Conservation (phyloP, 2,329 filamentous ascomycete genomes). For the Pezicula neosporulosa region DNA sequence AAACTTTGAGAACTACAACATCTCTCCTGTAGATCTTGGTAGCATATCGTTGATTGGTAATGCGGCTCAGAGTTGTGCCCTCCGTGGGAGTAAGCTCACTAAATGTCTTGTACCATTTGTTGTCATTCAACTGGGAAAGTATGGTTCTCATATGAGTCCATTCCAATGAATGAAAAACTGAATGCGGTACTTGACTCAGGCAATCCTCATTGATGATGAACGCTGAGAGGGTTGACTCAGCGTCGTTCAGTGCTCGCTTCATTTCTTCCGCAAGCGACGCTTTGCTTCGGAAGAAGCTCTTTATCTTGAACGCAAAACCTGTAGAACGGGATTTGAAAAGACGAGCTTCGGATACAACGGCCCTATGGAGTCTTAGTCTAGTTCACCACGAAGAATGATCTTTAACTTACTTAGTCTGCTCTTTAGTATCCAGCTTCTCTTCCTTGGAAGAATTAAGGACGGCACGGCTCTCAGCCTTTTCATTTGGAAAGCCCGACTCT, state of each 20-base stretch:
- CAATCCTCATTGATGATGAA: conserved; percentile 14
- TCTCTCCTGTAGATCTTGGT: conserved; percentile 11
- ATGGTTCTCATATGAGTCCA: conserved; percentile 24
- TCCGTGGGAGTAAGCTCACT: conserved; percentile 11
- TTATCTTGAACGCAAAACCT: conserved; percentile 18
- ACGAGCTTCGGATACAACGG: conserved; percentile 8
- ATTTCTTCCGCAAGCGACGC: conserved; percentile 24
- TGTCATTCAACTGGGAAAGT: conserved; percentile 19
- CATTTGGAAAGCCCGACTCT: too few relatives aligned
- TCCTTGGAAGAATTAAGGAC: too few relatives aligned
- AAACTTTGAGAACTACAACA: conserved; percentile 20
- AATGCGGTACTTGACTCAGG: conserved; percentile 20
- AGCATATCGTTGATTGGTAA: conserved; percentile 6
- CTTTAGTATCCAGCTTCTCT: background rate
- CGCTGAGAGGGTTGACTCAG: conserved; percentile 17
- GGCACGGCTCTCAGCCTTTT: too few relatives aligned
- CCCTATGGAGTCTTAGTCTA: conserved; percentile 11
- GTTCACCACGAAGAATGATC: too few relatives aligned
- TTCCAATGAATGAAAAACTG: conserved; percentile 24
- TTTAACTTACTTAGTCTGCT: conserved; percentile 2
- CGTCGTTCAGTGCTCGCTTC: conserved; percentile 13
- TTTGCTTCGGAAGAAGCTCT: conserved; percentile 22
- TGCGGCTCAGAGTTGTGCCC: conserved; percentile 6
- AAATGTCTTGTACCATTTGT: conserved; percentile 24
- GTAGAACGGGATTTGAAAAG: conserved; percentile 19